These are phyloP conservation scores for Eutypella sp. DNA, from an alignment of 2,329 filamentous ascomycete genomes.

Conservation along the genomic window DNA sequence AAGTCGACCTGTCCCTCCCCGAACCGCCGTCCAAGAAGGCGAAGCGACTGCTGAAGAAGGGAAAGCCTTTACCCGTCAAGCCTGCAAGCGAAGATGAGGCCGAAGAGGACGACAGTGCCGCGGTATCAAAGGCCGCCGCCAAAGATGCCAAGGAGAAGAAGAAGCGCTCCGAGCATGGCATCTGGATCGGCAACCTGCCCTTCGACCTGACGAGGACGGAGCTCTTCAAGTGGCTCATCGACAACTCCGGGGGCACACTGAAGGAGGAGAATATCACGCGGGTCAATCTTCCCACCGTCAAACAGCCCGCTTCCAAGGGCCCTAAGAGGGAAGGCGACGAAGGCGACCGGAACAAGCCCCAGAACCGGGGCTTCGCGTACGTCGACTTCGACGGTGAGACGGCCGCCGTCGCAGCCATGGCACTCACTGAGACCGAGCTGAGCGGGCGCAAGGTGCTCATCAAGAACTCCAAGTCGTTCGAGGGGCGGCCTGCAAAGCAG, in stretches of 20 bases:
- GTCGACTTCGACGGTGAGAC: conserved; percentile 75
- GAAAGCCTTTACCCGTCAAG: conserved; percentile 51
- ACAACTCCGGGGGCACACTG: conserved; percentile 62
- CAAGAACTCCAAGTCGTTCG: conserved; percentile 86
- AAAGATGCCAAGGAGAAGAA: conserved; percentile 42
- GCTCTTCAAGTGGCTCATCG: conserved; percentile 74
- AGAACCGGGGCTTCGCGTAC: conserved; percentile 95
- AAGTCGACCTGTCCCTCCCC: conserved; percentile 83
- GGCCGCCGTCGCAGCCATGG: conserved; percentile 73
- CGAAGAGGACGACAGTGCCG: conserved; percentile 29
- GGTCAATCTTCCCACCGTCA: conserved; percentile 69
- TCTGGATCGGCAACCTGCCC: conserved; percentile 96
- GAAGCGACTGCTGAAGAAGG: conserved; percentile 83
- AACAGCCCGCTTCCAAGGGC: conserved; percentile 22
- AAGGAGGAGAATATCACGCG: conserved; percentile 71
- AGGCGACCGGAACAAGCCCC: conserved; percentile 19
- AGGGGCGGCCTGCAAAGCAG: conserved; percentile 77
- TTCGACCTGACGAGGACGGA: conserved; percentile 72
- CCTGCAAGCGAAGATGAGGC: conserved; percentile 36
- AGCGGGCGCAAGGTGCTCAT: conserved; percentile 78
- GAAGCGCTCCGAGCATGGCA: conserved; percentile 70
- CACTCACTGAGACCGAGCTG: conserved; percentile 78
- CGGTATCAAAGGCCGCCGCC: conserved; percentile 17
- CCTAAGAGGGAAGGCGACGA: conserved; percentile 18
- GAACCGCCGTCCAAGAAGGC: conserved; percentile 95